These are phyloP conservation scores for Cystobasidium tubakii DNA, from an alignment of 768 basidiomycete species.

Conservation along the genomic window DNA sequence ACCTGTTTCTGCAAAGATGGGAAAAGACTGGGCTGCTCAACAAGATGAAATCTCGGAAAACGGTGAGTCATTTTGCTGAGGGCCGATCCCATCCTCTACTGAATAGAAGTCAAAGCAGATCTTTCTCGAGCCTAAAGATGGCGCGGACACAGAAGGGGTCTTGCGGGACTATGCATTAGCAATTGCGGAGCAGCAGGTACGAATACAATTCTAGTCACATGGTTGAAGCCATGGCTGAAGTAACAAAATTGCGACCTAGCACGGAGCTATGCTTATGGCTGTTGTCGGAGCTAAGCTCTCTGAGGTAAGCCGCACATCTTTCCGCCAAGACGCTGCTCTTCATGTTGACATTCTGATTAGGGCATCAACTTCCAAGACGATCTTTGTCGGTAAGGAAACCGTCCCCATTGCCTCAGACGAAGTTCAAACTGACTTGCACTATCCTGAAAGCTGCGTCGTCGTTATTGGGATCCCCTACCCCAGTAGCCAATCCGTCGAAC, in stretches of 20 bases:
- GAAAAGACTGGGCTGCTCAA: constrained; percentile 58
- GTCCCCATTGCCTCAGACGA: neutral
- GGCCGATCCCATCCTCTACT: neutral
- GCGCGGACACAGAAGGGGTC: constrained; percentile 64
- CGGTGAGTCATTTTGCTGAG: constrained; percentile 53
- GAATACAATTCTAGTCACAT: neutral
- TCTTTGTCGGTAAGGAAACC: constrained; percentile 48
- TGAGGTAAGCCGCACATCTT: constrained; percentile 59
- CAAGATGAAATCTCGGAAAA: constrained; percentile 66
- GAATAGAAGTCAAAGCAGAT: constrained; percentile 53
- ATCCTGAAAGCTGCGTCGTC: constrained; percentile 56
- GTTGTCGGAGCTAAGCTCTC: constrained; percentile 97
- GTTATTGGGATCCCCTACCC: constrained; percentile 89
- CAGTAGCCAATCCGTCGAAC: constrained; percentile 80
- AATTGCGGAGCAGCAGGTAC: constrained; percentile 6
- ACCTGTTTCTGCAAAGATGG: constrained; percentile 65
- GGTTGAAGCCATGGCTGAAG: neutral
- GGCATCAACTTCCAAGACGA: constrained; percentile 59
- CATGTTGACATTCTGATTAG: constrained; percentile 53
- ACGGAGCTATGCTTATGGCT: constrained; percentile 65
- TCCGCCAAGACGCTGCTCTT: constrained; percentile 43
- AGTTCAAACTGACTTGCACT: constrained; percentile 56
- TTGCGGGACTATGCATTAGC: constrained; percentile 63
- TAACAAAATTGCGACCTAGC: neutral
- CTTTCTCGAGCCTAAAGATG: constrained; percentile 80